Evolutionary conservation across 2,329 filamentous ascomycete species (phyloP), one percentile per base, ranked within the genome.

Genomic region (Trichoderma lentiforme): DNA sequence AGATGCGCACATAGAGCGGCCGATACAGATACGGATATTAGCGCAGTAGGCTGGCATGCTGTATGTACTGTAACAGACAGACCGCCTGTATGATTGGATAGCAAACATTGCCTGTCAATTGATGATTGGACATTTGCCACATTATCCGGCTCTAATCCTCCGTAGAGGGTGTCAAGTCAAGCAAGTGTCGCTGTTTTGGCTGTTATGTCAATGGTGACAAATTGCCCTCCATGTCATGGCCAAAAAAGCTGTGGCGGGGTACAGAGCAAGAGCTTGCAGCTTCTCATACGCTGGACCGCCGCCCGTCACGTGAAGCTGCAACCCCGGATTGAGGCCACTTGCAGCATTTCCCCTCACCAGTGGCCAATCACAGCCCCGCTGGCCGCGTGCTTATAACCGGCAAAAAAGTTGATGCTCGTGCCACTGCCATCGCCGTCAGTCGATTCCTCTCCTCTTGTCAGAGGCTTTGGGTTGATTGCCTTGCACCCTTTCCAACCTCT

Each of bases 351-450:
- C 80, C 80, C 80, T 77, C 79, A 78, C 64, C 28, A 34, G 14
- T 6, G 68, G 36, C 80, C 80, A 82, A 82, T 82, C 77, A 79
- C 43, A 72, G 72, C 68, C 73, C 74, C 69, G n/a, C 57, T 21
- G 21, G 32, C 61, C 67, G 32, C 36, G 58, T 62, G 62, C 63
- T 64, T 26, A 64, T 51, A 67, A 47, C 71, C 66, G 15, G 56
- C 32, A 66, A 69, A 73, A 76, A 76, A 75, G 66, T 71, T 74
- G 62, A 73, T 72, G 61, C 70, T 73, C 70, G 73, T 73, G 74
- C 74, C 72, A 73, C 60, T 73, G 65, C 56, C 68, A 70, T 73
- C 72, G 63, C 68, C 63, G 72, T 76, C 74, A 62, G 73, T 73
- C 76, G 74, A 76, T 75, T 73, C 36, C 24, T 28, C 51, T 70